phyloP scores from a whole-genome alignment of 805 yeast genomes.

The Blastobotrys attinorum region DNA sequence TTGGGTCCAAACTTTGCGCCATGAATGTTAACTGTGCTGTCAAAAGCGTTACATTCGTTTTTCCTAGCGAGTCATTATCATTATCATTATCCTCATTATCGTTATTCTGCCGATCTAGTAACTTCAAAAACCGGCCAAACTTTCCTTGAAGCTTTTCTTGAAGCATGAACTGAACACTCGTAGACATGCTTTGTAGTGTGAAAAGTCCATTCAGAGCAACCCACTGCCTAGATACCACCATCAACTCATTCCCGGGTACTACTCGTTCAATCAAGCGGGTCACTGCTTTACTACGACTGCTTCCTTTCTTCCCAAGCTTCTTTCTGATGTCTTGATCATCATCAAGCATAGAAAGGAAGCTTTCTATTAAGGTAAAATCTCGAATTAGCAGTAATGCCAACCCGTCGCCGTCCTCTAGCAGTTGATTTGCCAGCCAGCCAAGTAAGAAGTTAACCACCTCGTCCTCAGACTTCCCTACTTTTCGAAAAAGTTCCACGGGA shows the following conservation, averaged over 20 bases:
- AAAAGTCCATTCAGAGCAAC: slow-evolving; percentile 8
- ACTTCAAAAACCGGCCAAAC: neutral
- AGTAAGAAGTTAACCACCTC: slow-evolving; percentile 8
- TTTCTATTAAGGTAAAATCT: slow-evolving; percentile 2
- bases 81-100: neutral
- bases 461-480: slow-evolving; percentile 6
- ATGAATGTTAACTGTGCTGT: neutral
- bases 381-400: slow-evolving; percentile 8
- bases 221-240: slow-evolving; percentile 7
- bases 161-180: neutral
- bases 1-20: neutral
- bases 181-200: slow-evolving; percentile 4
- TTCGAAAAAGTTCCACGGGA: slow-evolving; percentile 6
- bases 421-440: slow-evolving; percentile 4
- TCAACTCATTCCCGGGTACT: neutral
- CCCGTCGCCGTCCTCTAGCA: slow-evolving; percentile 11
- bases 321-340: slow-evolving; percentile 9
- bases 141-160: neutral
- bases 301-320: neutral
- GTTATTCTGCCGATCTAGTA: neutral
- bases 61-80: neutral
- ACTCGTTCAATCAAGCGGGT: neutral
- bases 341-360: slow-evolving; percentile 6
- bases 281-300: neutral
- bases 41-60: neutral